Evolutionary conservation across 2,329 filamentous ascomycete genomes (phyloP).

Genomic region (Neocatenulostroma microsporum): DNA sequence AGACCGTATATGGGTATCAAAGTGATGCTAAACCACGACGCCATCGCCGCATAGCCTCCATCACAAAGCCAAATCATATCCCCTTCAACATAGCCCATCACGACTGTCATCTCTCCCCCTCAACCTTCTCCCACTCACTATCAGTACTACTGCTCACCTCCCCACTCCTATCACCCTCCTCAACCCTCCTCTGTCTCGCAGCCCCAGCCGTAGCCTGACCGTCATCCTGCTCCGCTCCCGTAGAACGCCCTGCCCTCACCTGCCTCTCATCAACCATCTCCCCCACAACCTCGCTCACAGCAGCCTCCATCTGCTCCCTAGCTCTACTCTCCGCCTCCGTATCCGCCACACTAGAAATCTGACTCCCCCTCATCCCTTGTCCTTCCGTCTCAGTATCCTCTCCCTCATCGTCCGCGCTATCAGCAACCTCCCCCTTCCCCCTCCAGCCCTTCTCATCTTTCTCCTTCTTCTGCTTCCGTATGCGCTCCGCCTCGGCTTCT

Average conservation of each 20-base stretch:
- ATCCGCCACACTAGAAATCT: conserved; percentile 5
- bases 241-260: too few relatives aligned
- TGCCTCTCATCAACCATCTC: conserved; percentile 9
- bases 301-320: conserved; percentile 2
- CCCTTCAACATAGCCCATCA: background rate
- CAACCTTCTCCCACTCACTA: conserved; percentile 96
- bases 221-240: conserved; percentile 9
- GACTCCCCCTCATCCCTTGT: conserved; percentile 14
- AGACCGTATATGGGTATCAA: too few relatives aligned
- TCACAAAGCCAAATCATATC: background rate
- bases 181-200: conserved; percentile 17
- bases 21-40: too few relatives aligned
- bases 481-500: conserved; percentile 44
- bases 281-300: conserved; percentile 7
- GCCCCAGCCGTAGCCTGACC: conserved; percentile 6
- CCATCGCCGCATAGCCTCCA: background rate
- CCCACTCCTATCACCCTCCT: conserved; percentile 21
- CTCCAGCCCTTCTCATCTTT: conserved; percentile 30
- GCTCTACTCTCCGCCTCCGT: conserved; percentile 8
- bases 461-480: conserved; percentile 35
- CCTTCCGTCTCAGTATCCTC: conserved; percentile 41
- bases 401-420: conserved; percentile 35
- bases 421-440: conserved; percentile 28
- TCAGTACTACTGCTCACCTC: conserved; percentile 56
- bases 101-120: conserved; percentile 51